Evolutionary conservation across 257 asterid genomes (phyloP), one percentile per base, ranked within the genome.

Genomic region (Solanum dulcamara): DNA sequence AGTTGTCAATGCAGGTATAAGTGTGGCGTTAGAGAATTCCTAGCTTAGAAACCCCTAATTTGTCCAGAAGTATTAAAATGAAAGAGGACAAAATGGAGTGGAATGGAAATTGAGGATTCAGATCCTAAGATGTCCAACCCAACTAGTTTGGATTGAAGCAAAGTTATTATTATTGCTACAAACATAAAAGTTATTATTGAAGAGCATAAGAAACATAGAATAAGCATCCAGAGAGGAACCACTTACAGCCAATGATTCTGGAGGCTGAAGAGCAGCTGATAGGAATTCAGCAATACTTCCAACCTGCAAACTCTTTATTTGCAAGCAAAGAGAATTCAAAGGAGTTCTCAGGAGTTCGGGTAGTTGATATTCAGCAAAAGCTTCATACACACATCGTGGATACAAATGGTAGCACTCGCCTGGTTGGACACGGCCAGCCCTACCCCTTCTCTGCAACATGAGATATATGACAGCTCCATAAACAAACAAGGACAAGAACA

Each of bases 391-490:
- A 83, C 99, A 95, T 90, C 85, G 91, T 42, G 99, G 99, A 83
- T 96, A 96, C 80, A 96, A 86, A 89, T 96, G 98, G 94, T 94
- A 96, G 91, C 99, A 95, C 90, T 93, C 99, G 17, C 98, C 99
- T 60, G 99, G 94, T 89, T 92, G 98, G 90, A 96, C 99, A 60
- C 99, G 97, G n/a, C 99, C 99, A 84, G 99, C 97, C 89, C 99
- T 93, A 72, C 99, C 99, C 90, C 95, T 91, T 91, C 99, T 95
- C 99, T 96, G 98, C 88, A 90, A 86, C 86, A 90, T 48, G 59
- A 48, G 26, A 77, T 62, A 46, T 17, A 46, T 77, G 59, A 46
- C 82, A 46, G 62, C 22, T 77, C 32, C 83, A 26, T 77, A 44
- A 77, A 15, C 9, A 77, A 74, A 77, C 22, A 37, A 70, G 50